phyloP scores from a whole-genome alignment of 208 protist species.

The Paratrypanosoma confusum region DNA sequence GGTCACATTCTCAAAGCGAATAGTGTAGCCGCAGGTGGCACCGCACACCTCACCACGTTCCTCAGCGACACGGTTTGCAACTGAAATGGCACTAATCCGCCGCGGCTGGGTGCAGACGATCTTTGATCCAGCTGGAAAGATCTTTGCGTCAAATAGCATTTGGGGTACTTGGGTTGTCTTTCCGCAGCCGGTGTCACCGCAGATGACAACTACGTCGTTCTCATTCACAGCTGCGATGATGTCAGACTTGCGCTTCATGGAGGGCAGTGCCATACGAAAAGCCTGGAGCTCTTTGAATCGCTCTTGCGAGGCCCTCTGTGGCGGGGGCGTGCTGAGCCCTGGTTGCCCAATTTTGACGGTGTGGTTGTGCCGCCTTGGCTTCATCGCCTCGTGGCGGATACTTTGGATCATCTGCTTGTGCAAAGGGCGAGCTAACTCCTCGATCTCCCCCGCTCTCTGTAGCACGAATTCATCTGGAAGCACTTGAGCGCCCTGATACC shows the following conservation, averaged over 20 bases:
- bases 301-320: slow-evolving; percentile 1
- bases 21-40: slow-evolving; percentile 80
- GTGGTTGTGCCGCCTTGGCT: slow-evolving; percentile 2
- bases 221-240: slow-evolving; percentile 48
- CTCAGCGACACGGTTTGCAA: slow-evolving; percentile 78
- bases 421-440: slow-evolving; percentile 15
- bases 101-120: slow-evolving; percentile 87
- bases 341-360: slow-evolving; percentile 24
- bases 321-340: slow-evolving; percentile 21
- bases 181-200: slow-evolving; percentile 96
- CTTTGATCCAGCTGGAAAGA: slow-evolving; percentile 38
- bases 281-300: slow-evolving; percentile 24
- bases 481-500: slow-evolving; percentile 66
- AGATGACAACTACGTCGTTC: slow-evolving; percentile 73
- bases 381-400: slow-evolving; percentile 24
- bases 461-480: slow-evolving; percentile 34
- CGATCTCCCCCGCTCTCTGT: slow-evolving; percentile 15
- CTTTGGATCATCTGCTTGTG: slow-evolving; percentile 38
- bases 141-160: slow-evolving; percentile 49
- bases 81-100: slow-evolving; percentile 83
- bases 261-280: slow-evolving; percentile 48
- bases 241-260: slow-evolving; percentile 29
- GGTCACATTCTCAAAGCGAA: slow-evolving; percentile 79
- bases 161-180: slow-evolving; percentile 96
- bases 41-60: slow-evolving; percentile 78